Percentiles rank a stretch among this genome's conserved stretches.
Evolutionary conservation across 257 asterid species (phyloP).

Genomic region (Orobanche coerulescens): DNA sequence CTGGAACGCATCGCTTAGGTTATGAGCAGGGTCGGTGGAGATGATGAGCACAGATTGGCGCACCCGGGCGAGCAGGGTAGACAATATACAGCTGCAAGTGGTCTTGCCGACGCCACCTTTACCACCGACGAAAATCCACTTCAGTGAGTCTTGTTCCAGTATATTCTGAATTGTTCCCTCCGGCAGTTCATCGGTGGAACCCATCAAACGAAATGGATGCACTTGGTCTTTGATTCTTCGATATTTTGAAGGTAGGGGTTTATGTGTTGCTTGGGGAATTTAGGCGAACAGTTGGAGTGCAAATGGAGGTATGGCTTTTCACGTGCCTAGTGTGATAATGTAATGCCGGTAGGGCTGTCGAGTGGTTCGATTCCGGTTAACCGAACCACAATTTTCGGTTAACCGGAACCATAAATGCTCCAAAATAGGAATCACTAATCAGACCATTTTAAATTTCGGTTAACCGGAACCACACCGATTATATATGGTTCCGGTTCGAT

Average conservation of each 20-base stretch:
- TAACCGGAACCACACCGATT: no score
- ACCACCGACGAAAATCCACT: slow-evolving; percentile 97
- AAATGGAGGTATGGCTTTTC: no score
- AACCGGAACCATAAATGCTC: no score
- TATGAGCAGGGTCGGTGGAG: slow-evolving; percentile 97
- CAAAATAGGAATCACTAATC: no score
- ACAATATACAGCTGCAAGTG: slow-evolving; percentile 78
- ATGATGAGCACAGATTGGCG: slow-evolving; percentile 82
- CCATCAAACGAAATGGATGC: slow-evolving; percentile 34
- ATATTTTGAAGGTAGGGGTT: background rate
- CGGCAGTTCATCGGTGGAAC: slow-evolving; percentile 47
- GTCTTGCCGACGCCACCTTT: slow-evolving; percentile 97
- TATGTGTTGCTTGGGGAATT: background rate
- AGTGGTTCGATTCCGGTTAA: no score
- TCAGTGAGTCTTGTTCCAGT: slow-evolving; percentile 64
- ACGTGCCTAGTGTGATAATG: no score
- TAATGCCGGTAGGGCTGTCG: no score
- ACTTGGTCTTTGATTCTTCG: background rate
- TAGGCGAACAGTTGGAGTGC: slow-evolving; percentile 16
- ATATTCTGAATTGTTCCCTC: slow-evolving; percentile 72
- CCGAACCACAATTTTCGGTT: no score
- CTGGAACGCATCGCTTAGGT: slow-evolving; percentile 94
- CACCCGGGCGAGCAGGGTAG: slow-evolving; percentile 59
- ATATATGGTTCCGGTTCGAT: no score
- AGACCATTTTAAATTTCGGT: no score